Evolutionary conservation across 495 filamentous ascomycete genomes (phyloP).

Genomic region (Hypoxylon rickii): DNA sequence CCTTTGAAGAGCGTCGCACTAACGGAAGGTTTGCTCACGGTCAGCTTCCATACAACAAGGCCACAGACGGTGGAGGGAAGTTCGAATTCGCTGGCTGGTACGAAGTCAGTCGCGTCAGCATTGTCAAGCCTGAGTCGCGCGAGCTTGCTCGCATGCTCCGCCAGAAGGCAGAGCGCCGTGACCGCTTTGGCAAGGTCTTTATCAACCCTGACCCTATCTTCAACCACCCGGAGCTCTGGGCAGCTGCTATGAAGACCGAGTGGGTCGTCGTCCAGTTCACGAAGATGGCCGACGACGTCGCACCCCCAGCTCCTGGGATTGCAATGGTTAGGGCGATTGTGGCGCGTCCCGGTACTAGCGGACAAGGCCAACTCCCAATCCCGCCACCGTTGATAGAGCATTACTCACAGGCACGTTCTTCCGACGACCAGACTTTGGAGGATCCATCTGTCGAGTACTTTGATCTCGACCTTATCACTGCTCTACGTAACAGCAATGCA

Average conservation of each 20-base stretch:
- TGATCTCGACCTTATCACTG: no score
- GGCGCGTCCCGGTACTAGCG: no score
- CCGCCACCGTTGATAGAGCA: no score
- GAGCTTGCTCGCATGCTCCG: conserved; percentile 34
- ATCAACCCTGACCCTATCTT: background rate
- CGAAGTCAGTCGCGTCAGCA: conserved; percentile 21
- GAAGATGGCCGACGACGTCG: conserved; percentile 2
- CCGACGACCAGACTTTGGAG: no score
- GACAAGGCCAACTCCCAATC: background rate
- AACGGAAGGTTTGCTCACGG: no score
- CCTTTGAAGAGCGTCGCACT: conserved; percentile 20
- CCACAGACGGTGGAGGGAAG: background rate
- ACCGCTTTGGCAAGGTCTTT: conserved; percentile 13
- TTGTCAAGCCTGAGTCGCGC: conserved; percentile 28
- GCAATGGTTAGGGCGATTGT: background rate
- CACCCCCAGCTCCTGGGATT: conserved; percentile 19
- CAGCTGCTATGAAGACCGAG: conserved; percentile 9
- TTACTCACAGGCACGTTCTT: no score
- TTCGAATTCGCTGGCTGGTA: conserved; percentile 37
- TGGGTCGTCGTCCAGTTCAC: conserved; percentile 38
- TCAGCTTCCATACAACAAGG: background rate
- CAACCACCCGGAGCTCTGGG: conserved; percentile 16
- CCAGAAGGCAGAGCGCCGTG: conserved; percentile 33
- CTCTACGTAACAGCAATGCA: no score
- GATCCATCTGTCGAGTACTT: no score